These are phyloP conservation scores for Zoysia japonica DNA, from an alignment of 176 grass and related monocot genomes.

Conservation along the genomic window DNA sequence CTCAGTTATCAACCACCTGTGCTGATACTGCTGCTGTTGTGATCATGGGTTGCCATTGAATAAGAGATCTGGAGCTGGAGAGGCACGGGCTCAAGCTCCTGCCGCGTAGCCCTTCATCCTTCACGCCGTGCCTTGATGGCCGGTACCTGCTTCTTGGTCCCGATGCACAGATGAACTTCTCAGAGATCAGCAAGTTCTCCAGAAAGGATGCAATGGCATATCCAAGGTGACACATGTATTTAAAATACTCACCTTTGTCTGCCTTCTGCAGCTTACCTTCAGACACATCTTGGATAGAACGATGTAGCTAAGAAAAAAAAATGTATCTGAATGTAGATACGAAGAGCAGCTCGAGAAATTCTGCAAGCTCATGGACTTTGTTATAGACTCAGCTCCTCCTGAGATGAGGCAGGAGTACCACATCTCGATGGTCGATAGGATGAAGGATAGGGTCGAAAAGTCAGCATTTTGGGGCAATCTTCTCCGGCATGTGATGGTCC, in stretches of 20 bases:
- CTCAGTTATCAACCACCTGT: not conserved
- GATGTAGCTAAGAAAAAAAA: not conserved
- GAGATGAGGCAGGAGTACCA: conserved; percentile 58
- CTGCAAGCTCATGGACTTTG: conserved; percentile 92
- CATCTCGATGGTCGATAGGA: conserved; percentile 54
- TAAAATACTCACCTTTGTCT: not conserved
- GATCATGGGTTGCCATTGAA: not conserved
- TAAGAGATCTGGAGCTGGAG: conserved; percentile 85
- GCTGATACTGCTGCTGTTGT: not conserved
- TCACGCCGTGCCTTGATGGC: conserved; percentile 85
- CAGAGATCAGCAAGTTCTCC: conserved; percentile 95
- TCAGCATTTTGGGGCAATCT: conserved; percentile 77
- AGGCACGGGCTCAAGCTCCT: conserved; percentile 87
- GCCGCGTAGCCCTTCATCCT: conserved; percentile 74
- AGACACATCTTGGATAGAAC: not conserved
- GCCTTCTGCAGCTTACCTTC: not conserved
- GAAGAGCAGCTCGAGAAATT: conserved; percentile 82
- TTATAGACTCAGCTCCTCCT: conserved; percentile 75
- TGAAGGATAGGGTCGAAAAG: conserved; percentile 81
- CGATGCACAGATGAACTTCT: conserved; percentile 64
- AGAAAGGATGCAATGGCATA: conserved; percentile 74
- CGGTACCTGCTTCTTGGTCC: conserved; percentile 80
- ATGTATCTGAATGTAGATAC: conserved; percentile 54
- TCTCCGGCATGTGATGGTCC: conserved; percentile 56
- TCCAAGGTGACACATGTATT: conserved; percentile 48